These are phyloP conservation scores for Aegilops bicornis DNA, from an alignment of 176 grass and related monocot genomes.

Conservation along the genomic window DNA sequence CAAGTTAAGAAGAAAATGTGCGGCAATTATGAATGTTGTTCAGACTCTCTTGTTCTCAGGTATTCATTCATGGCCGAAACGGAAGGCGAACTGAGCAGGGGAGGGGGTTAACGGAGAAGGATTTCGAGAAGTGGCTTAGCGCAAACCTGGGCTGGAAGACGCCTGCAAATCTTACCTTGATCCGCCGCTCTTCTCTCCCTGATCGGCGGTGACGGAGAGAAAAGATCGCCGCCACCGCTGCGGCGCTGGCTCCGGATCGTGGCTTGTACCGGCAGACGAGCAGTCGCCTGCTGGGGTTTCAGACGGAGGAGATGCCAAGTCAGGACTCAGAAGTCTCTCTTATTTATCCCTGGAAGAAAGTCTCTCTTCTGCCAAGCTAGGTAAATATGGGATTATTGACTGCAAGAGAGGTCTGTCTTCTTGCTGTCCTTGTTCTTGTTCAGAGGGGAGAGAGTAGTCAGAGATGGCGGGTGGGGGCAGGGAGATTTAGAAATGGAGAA, in stretches of 20 bases:
- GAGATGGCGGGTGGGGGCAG: slow-evolving; percentile 1
- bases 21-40: neutral
- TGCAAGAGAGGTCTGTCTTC: neutral
- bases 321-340: neutral
- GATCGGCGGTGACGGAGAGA: too few species aligned
- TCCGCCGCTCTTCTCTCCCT: neutral
- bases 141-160: slow-evolving; percentile 18
- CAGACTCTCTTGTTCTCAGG: too few species aligned
- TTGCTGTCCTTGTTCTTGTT: neutral
- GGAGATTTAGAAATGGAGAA: neutral
- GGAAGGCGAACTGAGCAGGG: neutral
- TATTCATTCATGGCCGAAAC: neutral
- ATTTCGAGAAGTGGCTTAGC: neutral
- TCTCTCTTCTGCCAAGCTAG: neutral
- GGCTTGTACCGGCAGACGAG: neutral
- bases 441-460: neutral
- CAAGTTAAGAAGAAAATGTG: neutral
- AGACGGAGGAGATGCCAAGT: neutral
- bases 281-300: neutral
- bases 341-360: neutral
- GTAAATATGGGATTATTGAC: neutral
- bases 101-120: neutral
- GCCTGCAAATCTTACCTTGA: neutral
- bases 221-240: neutral
- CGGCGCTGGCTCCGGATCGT: neutral